phyloP scores from a whole-genome alignment of 768 basidiomycete genomes.

The Cystofilobasidium bisporidii region DNA sequence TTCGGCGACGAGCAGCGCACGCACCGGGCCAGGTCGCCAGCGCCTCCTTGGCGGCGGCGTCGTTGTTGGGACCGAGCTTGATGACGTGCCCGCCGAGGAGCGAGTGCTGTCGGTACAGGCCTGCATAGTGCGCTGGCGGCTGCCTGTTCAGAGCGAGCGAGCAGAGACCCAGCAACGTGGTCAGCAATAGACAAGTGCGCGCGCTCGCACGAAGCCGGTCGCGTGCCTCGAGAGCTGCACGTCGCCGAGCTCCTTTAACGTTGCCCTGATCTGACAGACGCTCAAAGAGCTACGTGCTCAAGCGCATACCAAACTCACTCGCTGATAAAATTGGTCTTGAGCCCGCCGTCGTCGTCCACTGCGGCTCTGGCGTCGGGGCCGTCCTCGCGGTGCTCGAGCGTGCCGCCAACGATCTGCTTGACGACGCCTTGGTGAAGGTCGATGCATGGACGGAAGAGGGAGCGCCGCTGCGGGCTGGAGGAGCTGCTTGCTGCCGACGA shows the following conservation, averaged over 20 bases:
- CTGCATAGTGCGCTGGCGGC: conserved; percentile 67
- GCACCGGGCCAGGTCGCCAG: conserved; percentile 72
- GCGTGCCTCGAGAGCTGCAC: too few species aligned
- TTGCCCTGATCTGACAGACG: neutral
- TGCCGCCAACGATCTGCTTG: conserved; percentile 96
- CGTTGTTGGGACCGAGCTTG: conserved; percentile 84
- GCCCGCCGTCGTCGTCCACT: conserved; percentile 44
- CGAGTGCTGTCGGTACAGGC: conserved; percentile 58
- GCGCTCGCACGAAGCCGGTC: too few species aligned
- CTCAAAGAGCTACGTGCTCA: too few species aligned
- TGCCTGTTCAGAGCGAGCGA: conserved; percentile 46
- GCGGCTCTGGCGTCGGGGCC: conserved; percentile 71
- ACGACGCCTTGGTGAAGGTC: conserved; percentile 92
- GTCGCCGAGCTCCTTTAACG: too few species aligned
- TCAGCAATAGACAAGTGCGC: neutral
- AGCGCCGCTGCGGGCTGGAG: neutral
- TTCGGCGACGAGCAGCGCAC: conserved; percentile 18
- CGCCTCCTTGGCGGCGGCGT: conserved; percentile 75
- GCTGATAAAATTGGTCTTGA: conserved; percentile 85
- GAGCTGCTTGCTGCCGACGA: neutral
- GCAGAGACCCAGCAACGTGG: conserved; percentile 22
- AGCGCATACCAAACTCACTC: conserved; percentile 48
- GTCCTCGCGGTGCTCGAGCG: conserved; percentile 80
- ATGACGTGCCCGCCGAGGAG: conserved; percentile 89
- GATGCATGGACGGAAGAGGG: conserved; percentile 80